phyloP scores from a whole-genome alignment of 2,329 filamentous ascomycete species.

The Mycosphaerelloides madeirae region DNA sequence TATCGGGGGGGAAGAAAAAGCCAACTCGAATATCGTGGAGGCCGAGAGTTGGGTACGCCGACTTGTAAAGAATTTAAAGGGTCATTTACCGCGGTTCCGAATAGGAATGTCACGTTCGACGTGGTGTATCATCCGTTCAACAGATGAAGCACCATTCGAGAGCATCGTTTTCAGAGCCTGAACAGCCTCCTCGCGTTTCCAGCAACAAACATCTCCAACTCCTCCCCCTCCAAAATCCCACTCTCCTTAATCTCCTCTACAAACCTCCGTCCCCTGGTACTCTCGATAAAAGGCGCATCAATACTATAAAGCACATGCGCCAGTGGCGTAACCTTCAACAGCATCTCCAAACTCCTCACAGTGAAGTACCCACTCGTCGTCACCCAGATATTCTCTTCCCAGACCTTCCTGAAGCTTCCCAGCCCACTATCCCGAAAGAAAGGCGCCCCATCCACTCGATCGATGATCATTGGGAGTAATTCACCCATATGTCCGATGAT shows the following conservation, averaged over 20 bases:
- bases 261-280: conserved; percentile 45
- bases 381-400: conserved; percentile 49
- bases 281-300: conserved; percentile 52
- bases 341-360: conserved; percentile 8
- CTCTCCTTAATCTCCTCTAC: conserved; percentile 45
- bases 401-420: conserved; percentile 4
- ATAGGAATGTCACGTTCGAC: too few relatives aligned
- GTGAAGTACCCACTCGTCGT: conserved; percentile 51
- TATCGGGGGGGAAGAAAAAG: too few relatives aligned
- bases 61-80: too few relatives aligned
- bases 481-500: conserved; percentile 55
- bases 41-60: too few relatives aligned
- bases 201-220: conserved; percentile 45
- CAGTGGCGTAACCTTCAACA: conserved; percentile 28
- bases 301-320: conserved; percentile 54
- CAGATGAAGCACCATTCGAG: too few relatives aligned
- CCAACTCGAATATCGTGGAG: too few relatives aligned
- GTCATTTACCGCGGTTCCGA: too few relatives aligned
- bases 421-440: not conserved
- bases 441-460: conserved; percentile 35
- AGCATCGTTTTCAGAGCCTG: not conserved
- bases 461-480: conserved; percentile 52
- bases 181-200: conserved; percentile 48
- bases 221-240: conserved; percentile 44
- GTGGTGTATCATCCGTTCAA: too few relatives aligned